Evolutionary conservation across 768 basidiomycete genomes (phyloP).

Genomic region (Harrya chromipes): DNA sequence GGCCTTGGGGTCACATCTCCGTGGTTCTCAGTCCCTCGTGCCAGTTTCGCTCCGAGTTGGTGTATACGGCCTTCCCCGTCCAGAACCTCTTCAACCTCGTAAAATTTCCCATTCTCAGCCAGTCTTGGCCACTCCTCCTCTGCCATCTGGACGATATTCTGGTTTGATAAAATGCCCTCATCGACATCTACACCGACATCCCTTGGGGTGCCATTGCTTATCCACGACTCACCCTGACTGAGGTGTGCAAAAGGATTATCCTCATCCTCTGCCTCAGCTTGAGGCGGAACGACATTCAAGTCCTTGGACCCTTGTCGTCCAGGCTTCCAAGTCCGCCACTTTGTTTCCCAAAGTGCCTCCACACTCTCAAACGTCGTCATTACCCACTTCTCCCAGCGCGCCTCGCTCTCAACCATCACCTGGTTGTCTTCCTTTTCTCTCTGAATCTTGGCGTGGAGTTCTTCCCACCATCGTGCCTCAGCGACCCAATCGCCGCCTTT

Average conservation of each 20-base stretch:
- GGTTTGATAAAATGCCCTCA: conserved; percentile 30
- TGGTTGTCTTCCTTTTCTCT: conserved; percentile 34
- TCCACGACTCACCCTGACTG: conserved; percentile 17
- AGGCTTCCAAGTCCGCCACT: conserved; percentile 59
- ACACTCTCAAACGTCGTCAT: conserved; percentile 91
- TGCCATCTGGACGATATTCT: conserved; percentile 32
- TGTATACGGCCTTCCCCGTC: conserved; percentile 6
- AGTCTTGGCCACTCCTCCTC: conserved; percentile 21
- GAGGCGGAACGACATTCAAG: conserved; percentile 13
- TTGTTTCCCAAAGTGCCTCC: conserved; percentile 78
- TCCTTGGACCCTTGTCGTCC: conserved; percentile 4
- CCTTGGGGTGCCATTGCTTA: not conserved
- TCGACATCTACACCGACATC: conserved; percentile 29
- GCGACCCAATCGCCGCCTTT: conserved; percentile 63
- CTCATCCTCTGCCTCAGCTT: conserved; percentile 11
- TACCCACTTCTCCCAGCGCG: conserved; percentile 67
- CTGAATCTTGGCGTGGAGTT: conserved; percentile 61
- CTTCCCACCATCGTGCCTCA: conserved; percentile 75
- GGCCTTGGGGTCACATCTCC: not conserved
- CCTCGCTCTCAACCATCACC: conserved; percentile 19
- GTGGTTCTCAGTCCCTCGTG: not conserved
- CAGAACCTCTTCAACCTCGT: conserved; percentile 14
- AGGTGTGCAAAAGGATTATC: conserved; percentile 26
- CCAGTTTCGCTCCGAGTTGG: not conserved
- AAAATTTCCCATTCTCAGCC: conserved; percentile 5